Evolutionary conservation across 352 stramenopile species (phyloP), one percentile per base, ranked within the genome.

Genomic region (Ophiocytium majus): DNA sequence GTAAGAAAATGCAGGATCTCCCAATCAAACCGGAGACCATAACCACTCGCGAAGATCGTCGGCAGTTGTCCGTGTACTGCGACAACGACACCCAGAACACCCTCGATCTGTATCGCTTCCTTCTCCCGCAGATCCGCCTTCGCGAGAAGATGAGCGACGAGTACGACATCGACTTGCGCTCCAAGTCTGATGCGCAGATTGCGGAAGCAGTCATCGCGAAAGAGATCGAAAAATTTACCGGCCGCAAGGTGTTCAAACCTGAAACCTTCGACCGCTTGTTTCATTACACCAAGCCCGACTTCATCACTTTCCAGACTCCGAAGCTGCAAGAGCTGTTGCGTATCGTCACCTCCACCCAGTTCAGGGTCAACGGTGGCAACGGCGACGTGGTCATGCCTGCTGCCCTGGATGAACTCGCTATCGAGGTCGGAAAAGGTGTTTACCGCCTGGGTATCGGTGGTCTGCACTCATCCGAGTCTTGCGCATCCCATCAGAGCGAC

Each of bases 141-240:
- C 57, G 57, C 57, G 57, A 71, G 28, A 71, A 71, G 57, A 23
- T 71, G 23, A 28, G 57, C 28, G 23, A 23, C 23, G 57, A 71
- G 23, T 71, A 71, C 28, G 57, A 28, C 28, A 23, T 23, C 23
- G 57, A 71, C 57, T 71, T 71, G 28, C 57, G 57, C 57, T 71
- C 57, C 28, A 71, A 71, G 28, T 71, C 57, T 71, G 57, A 71
- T 71, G 57, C 57, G 23, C 57, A 71, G 28, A 71, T 71, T 71
- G 57, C 57, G 23, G 57, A 71, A 71, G 28, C 57, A 23, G 57
- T 71, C 57, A 71, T 71, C 28, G 57, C 57, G 23, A 71, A 28
- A 23, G 57, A 71, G 57, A 23, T 71, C 28, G 57, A 71, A 23
- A 71, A 71, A 28, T 28, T 71, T 23, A 71, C 23, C 19, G 28